Evolutionary conservation across 163 green algal genomes (phyloP).

Genomic region (Coccomyxa subellipsoidea): DNA sequence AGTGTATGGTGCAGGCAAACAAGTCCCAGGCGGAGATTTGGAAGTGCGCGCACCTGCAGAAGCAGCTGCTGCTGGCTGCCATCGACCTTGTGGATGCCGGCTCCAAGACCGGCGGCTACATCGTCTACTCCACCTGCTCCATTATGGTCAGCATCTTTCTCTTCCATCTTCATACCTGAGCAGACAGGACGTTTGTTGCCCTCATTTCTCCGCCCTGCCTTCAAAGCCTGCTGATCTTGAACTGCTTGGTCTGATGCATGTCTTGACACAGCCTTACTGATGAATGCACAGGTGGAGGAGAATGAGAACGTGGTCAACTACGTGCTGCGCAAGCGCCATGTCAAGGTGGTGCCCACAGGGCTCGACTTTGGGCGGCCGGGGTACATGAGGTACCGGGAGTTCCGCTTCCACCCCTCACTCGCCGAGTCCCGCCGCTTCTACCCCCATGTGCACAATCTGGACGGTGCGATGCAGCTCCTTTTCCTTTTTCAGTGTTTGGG

Average conservation of each 20-base stretch:
- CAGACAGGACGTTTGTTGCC: no score
- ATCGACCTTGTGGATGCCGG: conserved; percentile 93
- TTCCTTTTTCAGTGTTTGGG: background rate
- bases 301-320: conserved; percentile 99
- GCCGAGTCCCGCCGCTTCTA: conserved; percentile 89
- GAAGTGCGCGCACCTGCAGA: conserved; percentile 89
- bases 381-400: conserved; percentile 80
- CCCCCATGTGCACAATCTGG: conserved; percentile 97
- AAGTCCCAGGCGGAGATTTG: conserved; percentile 94
- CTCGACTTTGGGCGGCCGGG: conserved; percentile 92
- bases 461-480: conserved; percentile 63
- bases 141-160: conserved; percentile 65
- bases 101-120: conserved; percentile 72
- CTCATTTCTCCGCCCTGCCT: no score
- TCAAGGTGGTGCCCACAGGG: conserved; percentile 89
- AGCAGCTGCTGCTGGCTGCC: conserved; percentile 95
- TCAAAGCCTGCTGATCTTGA: no score
- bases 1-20: conserved; percentile 48
- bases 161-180: no score
- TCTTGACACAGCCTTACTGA: background rate
- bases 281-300: conserved; percentile 74
- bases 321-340: conserved; percentile 84
- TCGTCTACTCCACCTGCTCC: conserved; percentile 87
- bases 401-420: conserved; percentile 93
- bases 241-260: no score